phyloP scores from a whole-genome alignment of 495 filamentous ascomycete species.

The Penicillium alfredii region DNA sequence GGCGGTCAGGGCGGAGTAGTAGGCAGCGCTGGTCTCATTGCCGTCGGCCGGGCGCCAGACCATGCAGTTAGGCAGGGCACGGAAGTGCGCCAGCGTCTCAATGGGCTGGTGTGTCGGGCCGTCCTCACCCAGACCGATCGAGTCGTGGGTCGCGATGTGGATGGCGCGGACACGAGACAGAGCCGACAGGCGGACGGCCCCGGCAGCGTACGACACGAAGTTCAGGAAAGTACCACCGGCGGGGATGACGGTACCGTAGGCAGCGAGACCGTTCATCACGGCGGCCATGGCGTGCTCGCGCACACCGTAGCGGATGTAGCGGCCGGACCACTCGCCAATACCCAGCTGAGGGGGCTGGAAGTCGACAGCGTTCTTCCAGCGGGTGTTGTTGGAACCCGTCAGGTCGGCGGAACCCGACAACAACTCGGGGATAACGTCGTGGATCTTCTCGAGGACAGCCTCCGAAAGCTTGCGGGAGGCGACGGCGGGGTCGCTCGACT shows the following conservation, averaged over 20 bases:
- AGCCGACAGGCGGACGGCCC: constrained; percentile 88
- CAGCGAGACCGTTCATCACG: constrained; percentile 95
- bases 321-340: constrained; percentile 82
- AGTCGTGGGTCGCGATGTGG: constrained; percentile 98
- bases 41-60: constrained; percentile 99
- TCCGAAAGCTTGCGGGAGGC: constrained; percentile 96
- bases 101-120: constrained; percentile 99
- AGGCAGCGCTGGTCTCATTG: constrained; percentile 96
- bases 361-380: constrained; percentile 94
- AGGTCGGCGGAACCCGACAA: constrained; percentile 95
- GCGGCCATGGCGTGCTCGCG: constrained; percentile 97
- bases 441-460: constrained; percentile 82
- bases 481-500: constrained; percentile 73
- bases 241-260: constrained; percentile 92
- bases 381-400: constrained; percentile 97
- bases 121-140: constrained; percentile 98
- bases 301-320: constrained; percentile 95
- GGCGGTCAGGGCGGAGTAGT: constrained; percentile 90
- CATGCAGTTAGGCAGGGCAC: constrained; percentile 98
- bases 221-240: constrained; percentile 97
- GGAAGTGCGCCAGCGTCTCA: constrained; percentile 99
- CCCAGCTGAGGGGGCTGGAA: constrained; percentile 87
- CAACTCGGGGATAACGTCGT: constrained; percentile 79
- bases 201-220: constrained; percentile 98
- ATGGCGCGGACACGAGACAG: constrained; percentile 88